Evolutionary conservation across 2,329 filamentous ascomycete species (phyloP).

Genomic region (Hypoxylon sp.): DNA sequence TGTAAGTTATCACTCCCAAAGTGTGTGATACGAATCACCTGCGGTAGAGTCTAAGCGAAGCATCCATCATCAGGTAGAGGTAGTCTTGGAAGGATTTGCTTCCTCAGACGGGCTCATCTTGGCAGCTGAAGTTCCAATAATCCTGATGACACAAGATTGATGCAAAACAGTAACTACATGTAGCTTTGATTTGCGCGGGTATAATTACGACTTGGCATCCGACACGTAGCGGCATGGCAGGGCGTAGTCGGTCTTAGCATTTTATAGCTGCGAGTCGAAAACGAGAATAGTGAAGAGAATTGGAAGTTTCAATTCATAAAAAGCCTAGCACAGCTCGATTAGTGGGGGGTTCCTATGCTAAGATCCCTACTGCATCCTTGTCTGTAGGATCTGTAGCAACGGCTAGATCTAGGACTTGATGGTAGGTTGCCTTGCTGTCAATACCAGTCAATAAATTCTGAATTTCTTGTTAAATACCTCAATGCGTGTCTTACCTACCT

Average conservation of each 20-base stretch:
- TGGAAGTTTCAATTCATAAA: background rate
- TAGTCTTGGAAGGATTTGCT: background rate
- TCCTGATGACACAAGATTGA: constrained; percentile 12
- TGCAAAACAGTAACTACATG: background rate
- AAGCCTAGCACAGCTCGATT: too few relatives aligned
- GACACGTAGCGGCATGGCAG: background rate
- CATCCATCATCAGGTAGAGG: background rate
- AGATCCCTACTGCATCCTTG: too few relatives aligned
- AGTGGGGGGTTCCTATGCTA: background rate
- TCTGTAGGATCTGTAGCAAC: too few relatives aligned
- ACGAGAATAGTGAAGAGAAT: background rate
- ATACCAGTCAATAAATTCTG: background rate
- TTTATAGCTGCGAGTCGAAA: background rate
- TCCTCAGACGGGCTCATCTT: constrained; percentile 21
- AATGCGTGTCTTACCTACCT: background rate
- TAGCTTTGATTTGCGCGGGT: background rate
- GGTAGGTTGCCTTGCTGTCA: background rate
- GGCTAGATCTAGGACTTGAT: too few relatives aligned
- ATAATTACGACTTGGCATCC: background rate
- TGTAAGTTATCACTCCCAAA: background rate
- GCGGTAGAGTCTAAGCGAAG: background rate
- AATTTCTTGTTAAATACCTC: background rate
- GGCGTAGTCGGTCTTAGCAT: too few relatives aligned
- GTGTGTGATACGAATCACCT: background rate
- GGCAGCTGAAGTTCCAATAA: constrained; percentile 35